Base-by-base conservation (phyloP, 2,329 filamentous ascomycete genomes). In the Sporothrix inflata region DNA sequence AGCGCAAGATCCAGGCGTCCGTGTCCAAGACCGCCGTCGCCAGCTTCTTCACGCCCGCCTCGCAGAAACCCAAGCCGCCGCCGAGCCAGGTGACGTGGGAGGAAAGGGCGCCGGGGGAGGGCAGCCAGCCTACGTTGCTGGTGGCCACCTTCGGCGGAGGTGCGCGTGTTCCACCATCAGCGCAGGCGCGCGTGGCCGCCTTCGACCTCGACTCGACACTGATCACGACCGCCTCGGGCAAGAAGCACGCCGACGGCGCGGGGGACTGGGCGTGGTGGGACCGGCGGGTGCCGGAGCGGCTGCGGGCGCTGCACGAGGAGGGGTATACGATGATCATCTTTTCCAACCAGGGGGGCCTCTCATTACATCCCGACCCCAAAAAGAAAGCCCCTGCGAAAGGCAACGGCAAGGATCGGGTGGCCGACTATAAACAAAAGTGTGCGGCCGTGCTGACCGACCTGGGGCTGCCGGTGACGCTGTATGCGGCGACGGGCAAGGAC, bases 241-340 rank as follows among this genome's bases (percentile, higher is more conserved):
- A 93, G 81, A 91, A 88, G 68, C 95, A 95, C 78, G 86, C 89
- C 2, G 86, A 87, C 69, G 88, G 90, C 75, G 88, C 90, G 0
- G 84, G 85, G 4, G 95, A 98, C 79, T 99, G 96, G 96, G 94
- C 93, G 80, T 99, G 96, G 96, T 98, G 94, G 94, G 84, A 97
- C 79, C 77, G 82, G 16, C 85, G 82, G 21, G 92, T 98, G 0
- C 93, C 94, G 0, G 81, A 80, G 0, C 88, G 84, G 69, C 80
- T 99, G 21, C 88, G 86, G 75, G 83, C 90, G 73, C 84, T 98
- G 1, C 87, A 93, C 77, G 84, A 88, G 12, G 88, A 96, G 76
- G 93, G 90, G 87, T 92, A 82, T 61, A 82, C 74, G 47, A 69
- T 19, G 24, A 14, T 34, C 5, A 88, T 98, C 65, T 82, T 99